Conservation (phyloP, 495 filamentous ascomycete species). For the Aspergillus nanangensis region DNA sequence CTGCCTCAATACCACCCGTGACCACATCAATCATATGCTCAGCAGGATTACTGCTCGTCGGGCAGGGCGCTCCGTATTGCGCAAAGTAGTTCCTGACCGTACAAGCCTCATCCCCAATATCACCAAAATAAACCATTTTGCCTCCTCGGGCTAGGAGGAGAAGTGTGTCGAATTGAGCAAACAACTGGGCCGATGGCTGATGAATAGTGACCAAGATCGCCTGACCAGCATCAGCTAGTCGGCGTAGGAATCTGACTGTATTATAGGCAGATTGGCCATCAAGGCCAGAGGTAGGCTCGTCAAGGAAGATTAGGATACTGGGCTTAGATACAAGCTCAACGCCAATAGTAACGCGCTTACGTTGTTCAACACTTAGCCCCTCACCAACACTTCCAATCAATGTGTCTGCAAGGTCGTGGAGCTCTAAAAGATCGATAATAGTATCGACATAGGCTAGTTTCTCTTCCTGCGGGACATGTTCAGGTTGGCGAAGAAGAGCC, state of each 20-base stretch:
- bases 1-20: constrained; percentile 20
- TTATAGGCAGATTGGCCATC: constrained; percentile 58
- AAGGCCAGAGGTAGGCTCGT: constrained; percentile 70
- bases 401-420: constrained; percentile 47
- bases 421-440: constrained; percentile 52
- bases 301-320: constrained; percentile 58
- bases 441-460: constrained; percentile 55
- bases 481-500: constrained; percentile 51
- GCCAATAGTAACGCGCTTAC: constrained; percentile 60
- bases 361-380: constrained; percentile 54
- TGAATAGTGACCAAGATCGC: constrained; percentile 71
- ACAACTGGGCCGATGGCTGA: constrained; percentile 68
- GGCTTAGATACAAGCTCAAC: constrained; percentile 63
- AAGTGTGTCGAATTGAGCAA: constrained; percentile 67
- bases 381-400: constrained; percentile 44
- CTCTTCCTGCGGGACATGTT: constrained; percentile 41
- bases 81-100: constrained; percentile 67
- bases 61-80: constrained; percentile 67
- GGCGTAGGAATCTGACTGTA: constrained; percentile 56
- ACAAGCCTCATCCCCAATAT: constrained; percentile 44
- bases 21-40: constrained; percentile 78
- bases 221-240: constrained; percentile 60
- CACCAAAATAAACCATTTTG: constrained; percentile 64
- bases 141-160: constrained; percentile 63
- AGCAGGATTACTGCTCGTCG: constrained; percentile 67